Evolutionary conservation across 108 stramenopile genomes (phyloP).

Genomic region (Parmales sp.): DNA sequence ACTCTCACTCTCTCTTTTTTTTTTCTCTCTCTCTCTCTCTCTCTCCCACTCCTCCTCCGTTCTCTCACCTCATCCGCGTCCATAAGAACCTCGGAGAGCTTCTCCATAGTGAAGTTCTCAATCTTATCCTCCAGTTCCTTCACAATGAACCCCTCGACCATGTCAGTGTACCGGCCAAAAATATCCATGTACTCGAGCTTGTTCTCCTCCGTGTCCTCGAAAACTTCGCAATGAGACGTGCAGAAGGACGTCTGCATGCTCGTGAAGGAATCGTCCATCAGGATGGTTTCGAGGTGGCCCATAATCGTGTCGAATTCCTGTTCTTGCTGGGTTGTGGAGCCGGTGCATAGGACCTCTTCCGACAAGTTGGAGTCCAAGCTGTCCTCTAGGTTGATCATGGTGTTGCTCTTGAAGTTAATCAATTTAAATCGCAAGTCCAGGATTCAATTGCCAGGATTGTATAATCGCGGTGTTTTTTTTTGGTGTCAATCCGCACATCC

Average conservation of each 20-base stretch:
- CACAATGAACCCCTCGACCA: constrained; percentile 23
- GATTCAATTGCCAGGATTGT: too few species aligned
- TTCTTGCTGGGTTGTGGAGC: constrained; percentile 11
- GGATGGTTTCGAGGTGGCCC: constrained; percentile 12
- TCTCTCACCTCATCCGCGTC: constrained; percentile 18
- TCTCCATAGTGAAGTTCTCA: constrained; percentile 19
- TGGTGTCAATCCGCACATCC: too few species aligned
- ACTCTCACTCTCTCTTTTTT: too few species aligned
- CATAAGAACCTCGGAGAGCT: constrained; percentile 6
- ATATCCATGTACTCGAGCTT: constrained; percentile 37
- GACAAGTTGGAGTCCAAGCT: too few species aligned
- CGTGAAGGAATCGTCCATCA: constrained; percentile 11
- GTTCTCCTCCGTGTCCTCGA: constrained; percentile 29
- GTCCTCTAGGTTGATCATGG: too few species aligned
- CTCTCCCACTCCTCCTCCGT: too few species aligned
- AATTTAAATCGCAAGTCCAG: too few species aligned
- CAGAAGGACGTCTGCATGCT: constrained; percentile 17
- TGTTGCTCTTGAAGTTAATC: too few species aligned
- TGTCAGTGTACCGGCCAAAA: constrained; percentile 28
- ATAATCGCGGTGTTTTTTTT: too few species aligned
- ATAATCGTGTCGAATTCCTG: constrained; percentile 15
- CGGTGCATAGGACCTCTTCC: too few species aligned
- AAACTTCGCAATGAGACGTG: constrained; percentile 15
- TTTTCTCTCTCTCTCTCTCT: too few species aligned
- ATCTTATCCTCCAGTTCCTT: neutral